These are phyloP conservation scores for Panicum hallii DNA, from an alignment of 202 grass and related monocot species.

Conservation along the genomic window DNA sequence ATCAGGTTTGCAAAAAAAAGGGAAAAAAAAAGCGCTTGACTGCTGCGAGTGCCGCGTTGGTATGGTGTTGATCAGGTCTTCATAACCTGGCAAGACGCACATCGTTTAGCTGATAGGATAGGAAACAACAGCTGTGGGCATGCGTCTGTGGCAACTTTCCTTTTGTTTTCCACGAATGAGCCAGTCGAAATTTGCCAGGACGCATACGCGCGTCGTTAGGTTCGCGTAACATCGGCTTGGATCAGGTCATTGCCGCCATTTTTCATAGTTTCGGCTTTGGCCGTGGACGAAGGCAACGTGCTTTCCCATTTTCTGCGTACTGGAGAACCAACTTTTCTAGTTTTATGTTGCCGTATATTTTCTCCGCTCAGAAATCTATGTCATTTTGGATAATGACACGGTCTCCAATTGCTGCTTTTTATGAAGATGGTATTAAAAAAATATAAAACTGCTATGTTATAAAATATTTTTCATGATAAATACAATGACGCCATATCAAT, in stretches of 20 bases:
- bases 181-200: neutral
- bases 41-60: neutral
- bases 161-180: neutral
- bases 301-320: neutral
- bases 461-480: too few relatives aligned
- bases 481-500: too few relatives aligned
- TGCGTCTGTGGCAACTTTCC: neutral
- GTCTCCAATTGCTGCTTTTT: neutral
- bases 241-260: neutral
- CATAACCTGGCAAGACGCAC: neutral
- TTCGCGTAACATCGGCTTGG: neutral
- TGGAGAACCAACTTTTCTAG: neutral
- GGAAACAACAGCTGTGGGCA: neutral
- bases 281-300: neutral
- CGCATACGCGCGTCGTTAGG: neutral
- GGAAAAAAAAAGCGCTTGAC: neutral
- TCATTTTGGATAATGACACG: neutral
- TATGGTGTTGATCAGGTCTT: slow-evolving; percentile 6
- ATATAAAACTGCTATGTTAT: too few relatives aligned
- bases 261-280: neutral
- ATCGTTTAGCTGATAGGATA: neutral
- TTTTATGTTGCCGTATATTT: neutral
- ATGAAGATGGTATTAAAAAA: neutral
- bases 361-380: neutral
- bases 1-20: neutral